Evolutionary conservation across 768 basidiomycete genomes (phyloP), one percentile per base, ranked within the genome.

Genomic region (Phallus indusiatus): DNA sequence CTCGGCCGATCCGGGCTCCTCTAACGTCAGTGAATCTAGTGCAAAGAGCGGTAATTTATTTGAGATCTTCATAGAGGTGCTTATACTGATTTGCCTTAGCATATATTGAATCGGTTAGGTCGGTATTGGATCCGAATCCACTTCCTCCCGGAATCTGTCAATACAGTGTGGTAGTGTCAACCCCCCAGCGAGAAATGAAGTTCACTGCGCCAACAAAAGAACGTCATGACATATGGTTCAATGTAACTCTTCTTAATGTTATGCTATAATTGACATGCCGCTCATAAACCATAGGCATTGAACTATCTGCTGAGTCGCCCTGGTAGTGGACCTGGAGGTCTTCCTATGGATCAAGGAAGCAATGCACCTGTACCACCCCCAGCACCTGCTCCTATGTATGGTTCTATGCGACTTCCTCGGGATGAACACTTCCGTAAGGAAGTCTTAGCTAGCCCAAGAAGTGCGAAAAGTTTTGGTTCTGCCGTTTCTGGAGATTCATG

Each of bases 141-240:
- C 84, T 90, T 82, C 95, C 94, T 9, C 90, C 94, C 54, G 95
- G 94, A 24, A 73, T 98, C 62, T 83, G 90, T 73, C 89, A 90
- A 67, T 90, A 96, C 71, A 95, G 90, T 62, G 88, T 99, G 22
- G 78, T 99, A 47, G 85, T 99, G 59, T 85, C 90, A 21, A 96
- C 94, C 0, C 88, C 92, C 11, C 89, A 93, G 62, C 80, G 95
- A 60, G 96, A 99, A 73, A 96, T 98, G 84, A 95, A 96, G 76
- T 86, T 99, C 67, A 98, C 96, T n/a, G 94, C 94, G 6, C 87
- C 88, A 1, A 94, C 87, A 8, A 90, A 90, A 69, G 96, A 98
- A 64, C 80, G 94, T 56, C 96, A 99, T 68, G 94, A 98, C 65
- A 93, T 97, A 61, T 99, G 96, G 96, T 76, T 92, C 55, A 88